Evolutionary conservation across 345 rosid species (phyloP), one percentile per base, ranked within the genome.

Genomic region (Aegle marmelos): DNA sequence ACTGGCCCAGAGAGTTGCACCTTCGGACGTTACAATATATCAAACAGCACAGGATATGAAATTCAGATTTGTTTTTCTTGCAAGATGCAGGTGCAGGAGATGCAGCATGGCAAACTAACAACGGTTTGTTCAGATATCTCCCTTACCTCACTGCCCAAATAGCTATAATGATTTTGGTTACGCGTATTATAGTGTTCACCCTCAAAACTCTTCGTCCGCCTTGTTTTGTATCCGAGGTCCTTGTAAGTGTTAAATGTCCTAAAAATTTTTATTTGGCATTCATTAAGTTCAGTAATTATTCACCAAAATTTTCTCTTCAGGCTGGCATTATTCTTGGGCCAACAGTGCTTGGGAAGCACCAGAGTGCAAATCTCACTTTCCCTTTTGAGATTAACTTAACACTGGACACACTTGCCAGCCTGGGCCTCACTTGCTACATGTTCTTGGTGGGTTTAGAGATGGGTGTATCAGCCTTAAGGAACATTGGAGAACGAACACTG

Each of bases 401-500:
- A 1, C 25, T 79, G 2, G 81, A 76, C 63, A 77, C 83, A 16
- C 64, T 82, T 53, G 83, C 68, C 17, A 58, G 75, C 2, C n/a
- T 79, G 13, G 83, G 79, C 39, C 56, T 82, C 13, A 80, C 78
- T 64, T 85, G 76, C 56, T 85, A 79, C 53, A 79, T 82, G 81
- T 85, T 85, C 75, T 68, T 85, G 17, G 79, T 82, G 21, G 87
- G 87, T 4, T 70, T 82, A 48, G 87, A 85, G 74, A 82, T 85
- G 79, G 87, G 82, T 39, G 31, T 85, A 25, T 37, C 72, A 5
- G 56, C 58, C 11, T 10, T 82, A 1, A 74, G 50, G 30, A 27
- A 56, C 8, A 61, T 82, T 14, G 79, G 39, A 27, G 70, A 33
- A 60, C 79, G 70, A 36, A 68, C 85, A 4, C 3, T 74, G 8